These are phyloP conservation scores for Cryptomeria japonica DNA, from an alignment of 75 land plant genomes.

Conservation along the genomic window DNA sequence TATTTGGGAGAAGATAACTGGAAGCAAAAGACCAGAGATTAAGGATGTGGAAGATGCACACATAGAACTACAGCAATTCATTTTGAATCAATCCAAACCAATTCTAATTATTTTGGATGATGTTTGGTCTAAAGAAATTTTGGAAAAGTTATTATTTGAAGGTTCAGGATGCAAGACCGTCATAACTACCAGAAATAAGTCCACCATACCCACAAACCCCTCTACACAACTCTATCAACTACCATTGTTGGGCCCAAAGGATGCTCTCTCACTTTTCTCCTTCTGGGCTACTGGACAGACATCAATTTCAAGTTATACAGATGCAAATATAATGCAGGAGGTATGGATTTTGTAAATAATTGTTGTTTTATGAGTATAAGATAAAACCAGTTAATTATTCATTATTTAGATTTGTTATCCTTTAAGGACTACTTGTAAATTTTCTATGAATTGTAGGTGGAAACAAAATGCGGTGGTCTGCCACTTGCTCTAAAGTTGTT, in stretches of 20 bases:
- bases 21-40: not conserved
- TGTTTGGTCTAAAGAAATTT: too few relatives aligned
- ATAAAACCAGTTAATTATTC: too few relatives aligned
- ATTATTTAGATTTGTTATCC: not conserved
- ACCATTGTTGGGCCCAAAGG: too few relatives aligned
- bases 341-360: slow-evolving; percentile 9
- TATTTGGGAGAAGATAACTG: slow-evolving; percentile 27
- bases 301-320: slow-evolving; percentile 23
- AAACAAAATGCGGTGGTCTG: too few relatives aligned
- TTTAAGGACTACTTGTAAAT: not conserved
- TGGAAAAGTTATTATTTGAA: too few relatives aligned
- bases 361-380: too few relatives aligned
- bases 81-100: not conserved
- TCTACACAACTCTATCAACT: too few relatives aligned
- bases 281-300: slow-evolving; percentile 39
- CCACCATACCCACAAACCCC: too few relatives aligned
- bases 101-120: too few relatives aligned
- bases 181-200: not conserved
- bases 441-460: too few relatives aligned
- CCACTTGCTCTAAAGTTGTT: too few relatives aligned
- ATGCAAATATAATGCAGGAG: slow-evolving; percentile 46
- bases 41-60: not conserved
- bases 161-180: slow-evolving; percentile 6
- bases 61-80: not conserved
- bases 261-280: not conserved